Conservation (phyloP, 2,329 filamentous ascomycete species). For the Fusarium caatingaense region DNA sequence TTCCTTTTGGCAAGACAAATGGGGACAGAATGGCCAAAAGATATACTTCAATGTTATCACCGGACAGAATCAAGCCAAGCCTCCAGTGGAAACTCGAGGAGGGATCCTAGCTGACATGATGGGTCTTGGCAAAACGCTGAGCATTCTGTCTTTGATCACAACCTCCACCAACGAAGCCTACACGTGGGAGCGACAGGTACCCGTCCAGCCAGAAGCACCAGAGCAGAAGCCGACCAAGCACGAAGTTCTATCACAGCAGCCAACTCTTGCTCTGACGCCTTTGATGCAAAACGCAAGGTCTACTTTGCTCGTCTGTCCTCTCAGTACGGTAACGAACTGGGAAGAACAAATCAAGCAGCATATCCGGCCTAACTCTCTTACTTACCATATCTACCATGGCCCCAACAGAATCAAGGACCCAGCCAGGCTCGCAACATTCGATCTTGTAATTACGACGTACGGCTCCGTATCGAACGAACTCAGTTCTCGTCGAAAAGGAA, state of each 20-base stretch:
- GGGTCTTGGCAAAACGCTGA: constrained; percentile 89
- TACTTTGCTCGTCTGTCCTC: constrained; percentile 87
- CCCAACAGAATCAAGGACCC: constrained; percentile 77
- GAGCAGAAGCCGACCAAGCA: constrained; percentile 54
- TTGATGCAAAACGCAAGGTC: constrained; percentile 77
- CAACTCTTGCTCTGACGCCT: constrained; percentile 60
- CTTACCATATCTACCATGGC: constrained; percentile 89
- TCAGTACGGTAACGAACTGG: constrained; percentile 95
- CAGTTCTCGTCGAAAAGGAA: constrained; percentile 69
- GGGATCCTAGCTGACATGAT: constrained; percentile 88
- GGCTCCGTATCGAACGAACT: constrained; percentile 87
- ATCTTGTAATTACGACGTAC: constrained; percentile 93
- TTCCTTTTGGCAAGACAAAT: constrained; percentile 80
- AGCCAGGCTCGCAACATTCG: constrained; percentile 75
- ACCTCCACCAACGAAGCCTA: constrained; percentile 71
- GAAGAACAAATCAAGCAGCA: constrained; percentile 90
- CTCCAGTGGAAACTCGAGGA: constrained; percentile 75
- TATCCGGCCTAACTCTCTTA: constrained; percentile 71
- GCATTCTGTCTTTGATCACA: constrained; percentile 81
- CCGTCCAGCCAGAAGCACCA: constrained; percentile 60
- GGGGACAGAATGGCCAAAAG: constrained; percentile 61
- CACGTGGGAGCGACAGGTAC: constrained; percentile 68
- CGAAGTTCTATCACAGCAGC: constrained; percentile 50
- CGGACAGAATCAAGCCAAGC: constrained; percentile 68
- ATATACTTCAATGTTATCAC: constrained; percentile 89